Base-by-base conservation (phyloP, 73 alveolate species). In the Uronychia setigera region DNA sequence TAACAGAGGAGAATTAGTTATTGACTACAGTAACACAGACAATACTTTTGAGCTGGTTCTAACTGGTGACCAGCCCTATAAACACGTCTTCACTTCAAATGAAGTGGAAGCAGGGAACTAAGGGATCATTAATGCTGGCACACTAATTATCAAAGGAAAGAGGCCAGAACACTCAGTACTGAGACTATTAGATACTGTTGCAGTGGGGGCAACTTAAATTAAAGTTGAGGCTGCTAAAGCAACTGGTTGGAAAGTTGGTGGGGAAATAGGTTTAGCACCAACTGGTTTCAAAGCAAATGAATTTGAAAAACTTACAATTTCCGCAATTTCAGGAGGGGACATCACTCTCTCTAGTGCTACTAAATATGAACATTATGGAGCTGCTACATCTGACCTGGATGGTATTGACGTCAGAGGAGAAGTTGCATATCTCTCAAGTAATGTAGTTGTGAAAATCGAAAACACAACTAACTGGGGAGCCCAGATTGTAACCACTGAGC, bases 101-200 rank as follows among this genome's bases (percentile, higher is more conserved):
- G 25, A 30, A 28, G 67, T 92, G 31, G 94, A 92, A 79, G 92
- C 85, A 0, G 92, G 94, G 19, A 92, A 92, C 57, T 88, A 92
- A 76, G 90, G 81, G 0, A 58, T 92, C 27, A 93, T 82, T 0
- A 86, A 88, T 58, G 74, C 91, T 58, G 91, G 91, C 28, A 76
- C 0, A 31, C 34, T 92, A 26, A 33, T n/a, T 14, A 33, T 92
- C 78, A 81, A 88, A 46, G 97, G 97, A 0, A 74, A 83, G 32
- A 35, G 34, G 5, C 58, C 60, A 0, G 29, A 35, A 1, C 29
- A 29, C 32, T n/a, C 11, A 31, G 29, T 31, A 33, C 5, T 27
- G 26, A 1, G 85, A 32, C 76, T 78, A 9, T 0, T 14, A 35
- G 1, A 31, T 28, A 25, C 78, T 26, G 84, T 78, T 0, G 58